Evolutionary conservation across 164 flowering plant species (phyloP), one percentile per base, ranked within the genome.

Genomic region (Kingdonia uniflora): DNA sequence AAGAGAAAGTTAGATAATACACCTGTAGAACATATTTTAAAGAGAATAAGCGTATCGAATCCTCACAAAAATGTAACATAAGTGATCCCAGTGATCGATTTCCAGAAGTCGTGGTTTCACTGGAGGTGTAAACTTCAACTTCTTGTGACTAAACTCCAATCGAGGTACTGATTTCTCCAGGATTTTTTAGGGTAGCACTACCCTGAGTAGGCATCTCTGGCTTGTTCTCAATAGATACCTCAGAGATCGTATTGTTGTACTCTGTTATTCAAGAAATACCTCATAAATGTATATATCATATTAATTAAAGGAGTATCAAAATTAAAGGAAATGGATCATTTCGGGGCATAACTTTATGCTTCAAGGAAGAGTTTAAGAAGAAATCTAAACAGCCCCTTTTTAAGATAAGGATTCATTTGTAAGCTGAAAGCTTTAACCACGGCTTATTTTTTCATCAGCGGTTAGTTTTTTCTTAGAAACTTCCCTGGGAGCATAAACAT

Each of bases 31-130:
- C 65, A 56, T 84, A 79, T 68, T 74, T 79, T 35, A 68, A 54
- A 19, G 71, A 57, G 72, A 76, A 84, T 55, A 87, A 57, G 26
- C 75, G 72, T 59, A 84, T 42, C 41, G 78, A 62, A 66, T 82
- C 75, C 62, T 74, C 75, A 61, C 80, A 90, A 62, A 94, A 87
- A 53, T 84, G 79, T 65, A 90, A 61, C 49, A 90, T 50, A 61
- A 74, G 55, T 35, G 87, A 65, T 57, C 75, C 72, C 44, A 49
- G 11, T 39, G 63, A 54, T 33, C 49, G 64, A 33, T 70, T 70
- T 17, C 47, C 58, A 38, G 70, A 54, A 57, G 25, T 17, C 51
- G 45, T 41, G 35, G 52, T 47, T 46, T 74, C 78, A 51, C 66
- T 42, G 52, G 66, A 54, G 21, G 42, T 48, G 16, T 37, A 59